Conservation (phyloP, 2,329 filamentous ascomycete species). For the Lachnellula occidentalis region DNA sequence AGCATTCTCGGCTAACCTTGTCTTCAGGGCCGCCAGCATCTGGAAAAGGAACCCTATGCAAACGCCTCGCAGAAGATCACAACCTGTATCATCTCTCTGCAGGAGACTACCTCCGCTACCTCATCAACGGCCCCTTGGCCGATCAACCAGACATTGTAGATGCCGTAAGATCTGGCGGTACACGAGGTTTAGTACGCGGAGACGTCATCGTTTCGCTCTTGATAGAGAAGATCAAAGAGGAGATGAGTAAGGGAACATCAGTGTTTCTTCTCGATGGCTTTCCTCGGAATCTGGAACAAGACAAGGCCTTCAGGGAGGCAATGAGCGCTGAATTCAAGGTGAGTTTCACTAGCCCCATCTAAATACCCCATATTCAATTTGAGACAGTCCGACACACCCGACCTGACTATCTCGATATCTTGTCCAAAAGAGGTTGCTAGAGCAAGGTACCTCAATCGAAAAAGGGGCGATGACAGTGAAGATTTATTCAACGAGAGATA, state of each 20-base stretch:
- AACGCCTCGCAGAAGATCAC: not conserved
- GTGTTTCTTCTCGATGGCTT: constrained; percentile 6
- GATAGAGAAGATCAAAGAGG: not conserved
- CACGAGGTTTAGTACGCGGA: not conserved
- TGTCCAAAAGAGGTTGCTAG: not conserved
- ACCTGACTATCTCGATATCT: not conserved
- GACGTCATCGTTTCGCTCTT: not conserved
- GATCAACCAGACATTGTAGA: not conserved
- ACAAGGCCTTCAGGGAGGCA: not conserved
- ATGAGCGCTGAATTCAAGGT: not conserved
- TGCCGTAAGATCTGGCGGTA: not conserved
- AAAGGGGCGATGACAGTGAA: not conserved
- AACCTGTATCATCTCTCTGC: not conserved
- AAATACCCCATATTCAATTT: not conserved
- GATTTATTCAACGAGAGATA: not conserved
- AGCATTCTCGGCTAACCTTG: not conserved
- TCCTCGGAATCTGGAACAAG: constrained; percentile 7
- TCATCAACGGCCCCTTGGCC: not conserved
- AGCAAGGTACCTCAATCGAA: not conserved
- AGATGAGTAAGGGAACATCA: not conserved
- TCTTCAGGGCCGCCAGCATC: not conserved
- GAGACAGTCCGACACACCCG: not conserved
- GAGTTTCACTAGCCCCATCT: not conserved
- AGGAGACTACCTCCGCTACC: not conserved
- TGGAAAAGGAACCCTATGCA: not conserved